Percentiles rank a stretch among this genome's conserved stretches.
phyloP scores from a whole-genome alignment of 176 grass and related monocot genomes.

The Cocos nucifera region DNA sequence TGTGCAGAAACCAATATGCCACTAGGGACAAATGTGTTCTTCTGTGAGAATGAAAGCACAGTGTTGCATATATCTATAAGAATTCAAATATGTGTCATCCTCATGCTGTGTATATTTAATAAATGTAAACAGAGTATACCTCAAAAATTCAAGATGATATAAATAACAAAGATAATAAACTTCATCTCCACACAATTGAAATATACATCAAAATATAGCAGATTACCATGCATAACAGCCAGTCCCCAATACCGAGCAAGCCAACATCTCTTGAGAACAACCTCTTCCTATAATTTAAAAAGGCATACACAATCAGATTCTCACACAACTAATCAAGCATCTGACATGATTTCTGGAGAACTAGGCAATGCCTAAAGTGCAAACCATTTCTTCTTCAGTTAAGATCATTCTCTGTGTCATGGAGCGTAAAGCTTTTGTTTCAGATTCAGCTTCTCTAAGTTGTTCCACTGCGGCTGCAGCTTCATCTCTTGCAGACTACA shows the following conservation, averaged over 20 bases:
- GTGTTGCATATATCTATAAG: no score
- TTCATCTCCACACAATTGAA: neutral
- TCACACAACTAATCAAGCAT: neutral
- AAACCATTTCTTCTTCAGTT: slow-evolving; percentile 86
- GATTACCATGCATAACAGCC: slow-evolving; percentile 75
- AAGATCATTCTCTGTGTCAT: slow-evolving; percentile 88
- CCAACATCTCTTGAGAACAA: slow-evolving; percentile 94
- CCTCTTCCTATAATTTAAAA: slow-evolving; percentile 53
- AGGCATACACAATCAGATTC: slow-evolving; percentile 15
- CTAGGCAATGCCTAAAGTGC: slow-evolving; percentile 7
- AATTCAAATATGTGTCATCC: no score
- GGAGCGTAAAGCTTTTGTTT: slow-evolving; percentile 55
- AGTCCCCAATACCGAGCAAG: slow-evolving; percentile 89
- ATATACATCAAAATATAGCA: neutral
- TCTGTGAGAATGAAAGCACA: no score
- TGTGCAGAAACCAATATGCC: no score
- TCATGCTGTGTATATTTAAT: no score
- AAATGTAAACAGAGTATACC: no score
- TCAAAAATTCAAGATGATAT: no score
- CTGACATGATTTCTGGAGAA: neutral
- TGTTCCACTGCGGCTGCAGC: slow-evolving; percentile 31
- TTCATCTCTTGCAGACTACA: slow-evolving; percentile 57
- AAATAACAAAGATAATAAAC: no score
- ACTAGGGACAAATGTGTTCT: no score
- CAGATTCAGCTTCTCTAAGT: slow-evolving; percentile 60